A percentile compares a stretch with the other conserved stretches of the same genome.
Evolutionary conservation across 345 rosid species (phyloP).

Genomic region (Camelina neglecta): DNA sequence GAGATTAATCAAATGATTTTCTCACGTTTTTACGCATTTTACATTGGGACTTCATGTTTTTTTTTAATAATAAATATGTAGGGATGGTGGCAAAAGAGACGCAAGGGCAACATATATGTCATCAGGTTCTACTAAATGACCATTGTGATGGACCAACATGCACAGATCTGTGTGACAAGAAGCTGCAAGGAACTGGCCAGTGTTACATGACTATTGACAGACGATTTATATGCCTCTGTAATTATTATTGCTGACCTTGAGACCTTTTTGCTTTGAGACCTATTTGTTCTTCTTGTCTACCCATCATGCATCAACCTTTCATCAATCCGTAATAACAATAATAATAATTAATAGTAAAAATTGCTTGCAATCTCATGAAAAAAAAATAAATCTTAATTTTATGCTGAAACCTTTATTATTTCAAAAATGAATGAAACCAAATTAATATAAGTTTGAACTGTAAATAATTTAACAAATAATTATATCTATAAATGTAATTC

Average conservation of each 20-base stretch:
- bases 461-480: too few relatives aligned
- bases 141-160: constrained; percentile 30
- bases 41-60: not conserved
- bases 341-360: not conserved
- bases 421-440: too few relatives aligned
- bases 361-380: not conserved
- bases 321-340: not conserved
- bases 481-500: too few relatives aligned
- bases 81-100: constrained; percentile 34
- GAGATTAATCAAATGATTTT: not conserved
- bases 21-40: not conserved
- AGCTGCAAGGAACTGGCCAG: constrained; percentile 38
- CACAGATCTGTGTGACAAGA: constrained; percentile 8
- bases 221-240: constrained; percentile 34
- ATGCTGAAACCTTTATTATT: too few relatives aligned
- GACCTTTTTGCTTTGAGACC: too few relatives aligned
- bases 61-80: not conserved
- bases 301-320: not conserved
- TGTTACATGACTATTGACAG: not conserved
- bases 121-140: not conserved
- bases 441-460: too few relatives aligned
- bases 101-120: constrained; percentile 40
- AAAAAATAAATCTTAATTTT: too few relatives aligned
- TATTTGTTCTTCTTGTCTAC: not conserved
- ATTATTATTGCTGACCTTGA: constrained; percentile 4